These are phyloP conservation scores for Cokeromyces recurvatus DNA, from an alignment of 371 early-diverging fungal species.

Conservation along the genomic window DNA sequence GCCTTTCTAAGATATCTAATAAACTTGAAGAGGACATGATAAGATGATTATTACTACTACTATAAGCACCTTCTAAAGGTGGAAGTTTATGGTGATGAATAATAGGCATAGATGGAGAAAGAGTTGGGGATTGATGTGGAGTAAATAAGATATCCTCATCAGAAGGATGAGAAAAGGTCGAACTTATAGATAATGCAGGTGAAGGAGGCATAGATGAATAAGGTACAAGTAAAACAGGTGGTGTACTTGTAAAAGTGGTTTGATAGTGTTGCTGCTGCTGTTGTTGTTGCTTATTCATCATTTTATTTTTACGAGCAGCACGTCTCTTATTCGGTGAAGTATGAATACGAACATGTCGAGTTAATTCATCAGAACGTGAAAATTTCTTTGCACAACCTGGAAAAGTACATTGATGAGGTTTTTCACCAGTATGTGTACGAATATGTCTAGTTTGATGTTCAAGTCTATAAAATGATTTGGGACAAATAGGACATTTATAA, in stretches of 20 bases:
- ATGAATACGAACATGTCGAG: conserved; percentile 79
- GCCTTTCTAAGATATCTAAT: conserved; percentile 36
- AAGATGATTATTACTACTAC: too few relatives aligned
- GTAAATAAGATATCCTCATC: conserved; percentile 41
- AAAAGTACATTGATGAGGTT: conserved; percentile 79
- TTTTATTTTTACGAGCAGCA: conserved; percentile 14
- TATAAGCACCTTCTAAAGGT: conserved; percentile 30
- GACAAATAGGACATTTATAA: conserved; percentile 65
- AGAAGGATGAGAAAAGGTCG: conserved; percentile 17
- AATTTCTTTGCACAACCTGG: conserved; percentile 83
- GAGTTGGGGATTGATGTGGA: conserved; percentile 37
- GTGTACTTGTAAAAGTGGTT: conserved; percentile 1
- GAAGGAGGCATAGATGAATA: conserved; percentile 26
- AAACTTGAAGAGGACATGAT: conserved; percentile 10
- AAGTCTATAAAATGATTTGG: conserved; percentile 65
- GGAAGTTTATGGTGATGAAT: too few relatives aligned
- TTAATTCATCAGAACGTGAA: conserved; percentile 87
- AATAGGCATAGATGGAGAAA: conserved; percentile 17
- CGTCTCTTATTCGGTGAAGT: conserved; percentile 40
- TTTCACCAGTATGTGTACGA: conserved; percentile 91
- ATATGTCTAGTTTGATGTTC: conserved; percentile 87
- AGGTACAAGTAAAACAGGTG: conserved; percentile 9
- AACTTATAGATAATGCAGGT: conserved; percentile 34
- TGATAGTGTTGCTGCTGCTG: conserved; percentile 8
- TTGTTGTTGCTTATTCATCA: conserved; percentile 8